Percentiles rank a stretch among this genome's conserved stretches.
phyloP scores from a whole-genome alignment of 2,329 filamentous ascomycete species.

The Lanzia echinophila region DNA sequence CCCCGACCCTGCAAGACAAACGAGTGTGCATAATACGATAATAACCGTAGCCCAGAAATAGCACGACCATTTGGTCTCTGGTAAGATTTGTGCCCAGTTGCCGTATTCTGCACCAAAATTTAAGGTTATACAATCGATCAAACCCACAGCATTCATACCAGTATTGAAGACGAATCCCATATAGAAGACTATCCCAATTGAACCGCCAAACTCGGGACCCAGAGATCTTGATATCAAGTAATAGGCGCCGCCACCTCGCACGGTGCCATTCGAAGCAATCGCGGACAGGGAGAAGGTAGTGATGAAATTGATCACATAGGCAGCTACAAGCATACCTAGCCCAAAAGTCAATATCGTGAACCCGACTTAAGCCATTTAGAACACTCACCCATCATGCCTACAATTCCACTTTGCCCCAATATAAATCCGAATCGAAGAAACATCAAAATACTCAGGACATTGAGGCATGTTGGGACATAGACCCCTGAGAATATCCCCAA shows the following conservation, averaged over 20 bases:
- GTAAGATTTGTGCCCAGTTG: conserved; percentile 52
- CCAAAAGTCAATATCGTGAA: background rate
- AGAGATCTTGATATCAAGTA: conserved; percentile 82
- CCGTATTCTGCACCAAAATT: conserved; percentile 59
- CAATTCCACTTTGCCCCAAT: conserved; percentile 43
- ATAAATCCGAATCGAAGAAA: conserved; percentile 85
- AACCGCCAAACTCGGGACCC: conserved; percentile 82
- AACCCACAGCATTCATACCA: conserved; percentile 78
- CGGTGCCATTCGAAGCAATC: conserved; percentile 84
- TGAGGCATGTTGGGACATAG: conserved; percentile 82
- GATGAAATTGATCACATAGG: conserved; percentile 77
- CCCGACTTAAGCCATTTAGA: background rate
- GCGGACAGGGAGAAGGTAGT: conserved; percentile 82
- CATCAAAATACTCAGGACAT: conserved; percentile 87
- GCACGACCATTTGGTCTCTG: conserved; percentile 66
- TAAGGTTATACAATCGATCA: conserved; percentile 74
- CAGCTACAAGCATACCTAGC: conserved; percentile 55
- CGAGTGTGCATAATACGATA: conserved; percentile 61
- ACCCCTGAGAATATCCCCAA: conserved; percentile 72
- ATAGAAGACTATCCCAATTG: conserved; percentile 83
- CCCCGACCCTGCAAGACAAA: conserved; percentile 73
- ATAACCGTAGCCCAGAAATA: conserved; percentile 71
- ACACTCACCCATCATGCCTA: conserved; percentile 10
- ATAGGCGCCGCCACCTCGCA: conserved; percentile 81
- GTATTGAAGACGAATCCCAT: conserved; percentile 86